These are phyloP conservation scores for Actinomortierella wolfii DNA, from an alignment of 371 early-diverging fungal genomes.

Conservation along the genomic window DNA sequence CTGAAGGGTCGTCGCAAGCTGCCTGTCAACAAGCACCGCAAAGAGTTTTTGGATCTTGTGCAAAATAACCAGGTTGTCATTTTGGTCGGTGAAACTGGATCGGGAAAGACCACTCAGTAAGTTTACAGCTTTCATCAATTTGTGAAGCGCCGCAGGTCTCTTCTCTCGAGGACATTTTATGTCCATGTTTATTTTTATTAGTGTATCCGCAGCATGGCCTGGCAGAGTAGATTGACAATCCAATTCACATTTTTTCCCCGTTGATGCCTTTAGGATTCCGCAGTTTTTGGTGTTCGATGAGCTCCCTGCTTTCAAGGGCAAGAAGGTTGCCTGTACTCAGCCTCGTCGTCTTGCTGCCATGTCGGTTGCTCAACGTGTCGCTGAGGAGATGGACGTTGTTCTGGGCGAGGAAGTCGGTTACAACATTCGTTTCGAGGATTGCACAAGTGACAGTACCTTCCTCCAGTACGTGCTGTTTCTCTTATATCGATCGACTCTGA, in stretches of 20 bases:
- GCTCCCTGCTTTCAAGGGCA: constrained; percentile 87
- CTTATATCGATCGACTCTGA: neutral
- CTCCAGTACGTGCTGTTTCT: constrained; percentile 67
- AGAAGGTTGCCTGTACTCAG: constrained; percentile 96
- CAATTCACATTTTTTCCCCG: neutral
- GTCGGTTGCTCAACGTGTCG: constrained; percentile 96
- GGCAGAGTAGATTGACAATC: too few species aligned
- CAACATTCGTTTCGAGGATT: constrained; percentile 97
- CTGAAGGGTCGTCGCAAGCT: constrained; percentile 80
- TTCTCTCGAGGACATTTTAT: too few species aligned
- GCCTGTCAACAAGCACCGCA: constrained; percentile 89
- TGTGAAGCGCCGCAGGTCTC: neutral
- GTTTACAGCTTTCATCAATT: constrained; percentile 12
- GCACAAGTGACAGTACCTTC: constrained; percentile 78
- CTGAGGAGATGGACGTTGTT: constrained; percentile 90
- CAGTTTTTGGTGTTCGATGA: constrained; percentile 93
- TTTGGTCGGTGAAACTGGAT: constrained; percentile 89
- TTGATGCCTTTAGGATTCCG: constrained; percentile 70
- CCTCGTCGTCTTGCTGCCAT: constrained; percentile 99
- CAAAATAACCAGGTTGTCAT: constrained; percentile 88
- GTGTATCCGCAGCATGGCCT: too few species aligned
- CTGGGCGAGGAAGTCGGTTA: constrained; percentile 95
- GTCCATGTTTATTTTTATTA: too few species aligned
- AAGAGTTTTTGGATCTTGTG: constrained; percentile 83
- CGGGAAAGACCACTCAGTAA: constrained; percentile 95